phyloP scores from a whole-genome alignment of 345 rosid genomes.

The Camelina neglecta region DNA sequence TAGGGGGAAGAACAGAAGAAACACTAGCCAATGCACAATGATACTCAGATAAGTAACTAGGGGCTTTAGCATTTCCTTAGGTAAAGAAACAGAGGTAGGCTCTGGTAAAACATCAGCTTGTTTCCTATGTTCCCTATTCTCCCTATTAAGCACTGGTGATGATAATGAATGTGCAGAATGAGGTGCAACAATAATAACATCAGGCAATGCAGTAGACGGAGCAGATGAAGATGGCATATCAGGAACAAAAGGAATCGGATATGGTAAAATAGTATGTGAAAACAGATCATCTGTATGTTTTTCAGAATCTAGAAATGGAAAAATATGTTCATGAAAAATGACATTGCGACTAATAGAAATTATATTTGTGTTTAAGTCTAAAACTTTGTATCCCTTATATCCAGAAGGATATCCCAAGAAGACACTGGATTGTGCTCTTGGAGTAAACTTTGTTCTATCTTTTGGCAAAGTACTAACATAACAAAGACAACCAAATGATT shows the following conservation, averaged over 20 bases:
- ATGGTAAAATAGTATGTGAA: too few relatives aligned
- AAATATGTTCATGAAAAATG: background rate
- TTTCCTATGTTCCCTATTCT: too few relatives aligned
- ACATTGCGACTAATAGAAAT: background rate
- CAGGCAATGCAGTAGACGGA: too few relatives aligned
- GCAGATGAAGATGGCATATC: too few relatives aligned
- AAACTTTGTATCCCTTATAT: background rate
- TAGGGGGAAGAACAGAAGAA: background rate
- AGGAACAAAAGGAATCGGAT: too few relatives aligned
- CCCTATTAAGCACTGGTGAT: too few relatives aligned
- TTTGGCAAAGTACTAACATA: background rate
- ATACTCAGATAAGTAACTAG: background rate
- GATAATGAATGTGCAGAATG: too few relatives aligned
- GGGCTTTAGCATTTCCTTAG: background rate
- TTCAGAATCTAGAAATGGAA: background rate
- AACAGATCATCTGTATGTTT: background rate
- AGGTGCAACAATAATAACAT: too few relatives aligned
- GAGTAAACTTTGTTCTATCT: background rate
- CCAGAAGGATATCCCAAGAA: background rate
- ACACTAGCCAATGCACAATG: background rate
- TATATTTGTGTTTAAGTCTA: rapidly evolving
- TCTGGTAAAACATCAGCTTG: too few relatives aligned
- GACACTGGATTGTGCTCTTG: background rate
- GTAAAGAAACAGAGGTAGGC: too few relatives aligned
- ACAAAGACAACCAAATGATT: background rate